Evolutionary conservation across 2,329 filamentous ascomycete genomes (phyloP).

Genomic region (Cercospora canescens): DNA sequence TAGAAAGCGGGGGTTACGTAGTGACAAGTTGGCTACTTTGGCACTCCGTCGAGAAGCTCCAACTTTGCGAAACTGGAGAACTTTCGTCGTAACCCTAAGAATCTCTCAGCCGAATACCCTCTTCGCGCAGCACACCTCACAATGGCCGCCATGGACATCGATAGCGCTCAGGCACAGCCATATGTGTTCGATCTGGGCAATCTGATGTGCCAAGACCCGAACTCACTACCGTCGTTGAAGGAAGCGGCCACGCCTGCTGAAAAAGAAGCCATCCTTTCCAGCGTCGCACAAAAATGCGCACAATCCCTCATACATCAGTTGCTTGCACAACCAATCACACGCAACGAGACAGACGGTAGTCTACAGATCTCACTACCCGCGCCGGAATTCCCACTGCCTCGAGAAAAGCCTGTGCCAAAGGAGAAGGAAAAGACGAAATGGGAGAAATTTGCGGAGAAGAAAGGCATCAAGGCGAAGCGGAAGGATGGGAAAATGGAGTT

Average conservation of each 20-base stretch:
- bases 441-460: conserved; percentile 94
- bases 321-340: conserved; percentile 76
- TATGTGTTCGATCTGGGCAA: conserved; percentile 92
- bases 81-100: neutral
- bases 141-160: conserved; percentile 17
- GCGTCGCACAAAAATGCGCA: conserved; percentile 81
- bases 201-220: conserved; percentile 82
- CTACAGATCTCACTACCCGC: conserved; percentile 79
- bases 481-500: conserved; percentile 79
- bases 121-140: neutral
- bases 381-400: conserved; percentile 70
- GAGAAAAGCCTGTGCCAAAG: conserved; percentile 86
- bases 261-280: conserved; percentile 66
- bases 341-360: conserved; percentile 57
- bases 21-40: too few relatives aligned
- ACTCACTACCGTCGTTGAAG: conserved; percentile 65
- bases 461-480: conserved; percentile 90
- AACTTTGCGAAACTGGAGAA: neutral
- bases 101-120: neutral
- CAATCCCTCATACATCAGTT: conserved; percentile 94
- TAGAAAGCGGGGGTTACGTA: too few relatives aligned
- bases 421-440: conserved; percentile 86
- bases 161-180: conserved; percentile 69
- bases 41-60: neutral
- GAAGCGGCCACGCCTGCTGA: conserved; percentile 43